Percentiles rank a stretch among this genome's conserved stretches.
Evolutionary conservation across 2,329 filamentous ascomycete species (phyloP).

Genomic region (Penicillium sp.): DNA sequence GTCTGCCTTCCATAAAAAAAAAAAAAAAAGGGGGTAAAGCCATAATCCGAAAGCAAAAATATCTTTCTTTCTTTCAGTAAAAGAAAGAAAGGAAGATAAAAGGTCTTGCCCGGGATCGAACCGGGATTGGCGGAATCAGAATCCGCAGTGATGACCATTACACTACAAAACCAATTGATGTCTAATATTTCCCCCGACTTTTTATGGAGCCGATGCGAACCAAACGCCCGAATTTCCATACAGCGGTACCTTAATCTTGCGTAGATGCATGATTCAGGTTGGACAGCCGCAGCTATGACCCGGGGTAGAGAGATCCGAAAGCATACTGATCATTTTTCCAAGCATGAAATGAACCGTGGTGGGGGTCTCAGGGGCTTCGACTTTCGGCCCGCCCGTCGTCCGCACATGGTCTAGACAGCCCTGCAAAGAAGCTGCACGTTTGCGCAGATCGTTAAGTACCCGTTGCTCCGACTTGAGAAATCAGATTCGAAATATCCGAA

Average conservation of each 20-base stretch:
- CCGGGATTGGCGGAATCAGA: background rate
- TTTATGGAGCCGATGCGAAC: background rate
- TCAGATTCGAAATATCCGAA: background rate
- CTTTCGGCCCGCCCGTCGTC: background rate
- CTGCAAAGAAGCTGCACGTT: background rate
- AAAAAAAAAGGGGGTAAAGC: background rate
- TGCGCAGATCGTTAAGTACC: background rate
- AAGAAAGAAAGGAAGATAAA: constrained; percentile 3
- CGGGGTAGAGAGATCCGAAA: background rate
- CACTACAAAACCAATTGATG: background rate
- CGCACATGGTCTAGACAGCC: background rate
- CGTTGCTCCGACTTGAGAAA: background rate
- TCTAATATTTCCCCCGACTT: no score
- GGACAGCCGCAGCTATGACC: background rate
- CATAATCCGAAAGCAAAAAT: background rate
- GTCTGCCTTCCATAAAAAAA: background rate
- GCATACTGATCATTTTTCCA: background rate
- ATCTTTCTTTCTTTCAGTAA: background rate
- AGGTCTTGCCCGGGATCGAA: constrained; percentile 2
- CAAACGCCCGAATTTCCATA: background rate
- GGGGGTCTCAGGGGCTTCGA: background rate
- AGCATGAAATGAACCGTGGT: background rate
- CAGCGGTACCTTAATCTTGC: background rate
- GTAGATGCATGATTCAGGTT: background rate
- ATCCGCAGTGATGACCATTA: constrained; percentile 1